Evolutionary conservation across 768 basidiomycete genomes (phyloP).

Genomic region (Hypsizygus marmoreus): DNA sequence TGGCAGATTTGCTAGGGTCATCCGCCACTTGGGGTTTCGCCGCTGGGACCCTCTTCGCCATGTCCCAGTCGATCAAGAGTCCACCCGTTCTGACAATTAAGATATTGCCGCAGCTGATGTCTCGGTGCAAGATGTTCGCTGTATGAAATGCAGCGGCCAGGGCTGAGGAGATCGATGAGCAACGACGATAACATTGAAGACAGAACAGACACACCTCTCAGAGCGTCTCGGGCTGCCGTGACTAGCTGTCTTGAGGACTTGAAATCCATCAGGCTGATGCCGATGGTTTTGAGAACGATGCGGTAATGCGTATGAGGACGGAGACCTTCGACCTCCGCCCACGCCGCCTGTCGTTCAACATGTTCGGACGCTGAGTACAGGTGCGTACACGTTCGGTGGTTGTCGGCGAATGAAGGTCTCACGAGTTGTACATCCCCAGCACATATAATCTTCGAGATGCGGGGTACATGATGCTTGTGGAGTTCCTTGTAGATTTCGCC

Average conservation of each 20-base stretch:
- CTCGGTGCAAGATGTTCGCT: conserved; percentile 12
- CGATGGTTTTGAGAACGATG: background rate
- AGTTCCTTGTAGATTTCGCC: background rate
- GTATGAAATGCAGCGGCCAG: background rate
- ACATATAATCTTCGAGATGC: background rate
- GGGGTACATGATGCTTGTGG: background rate
- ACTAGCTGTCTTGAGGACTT: background rate
- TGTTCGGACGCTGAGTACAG: no score
- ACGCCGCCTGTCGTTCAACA: no score
- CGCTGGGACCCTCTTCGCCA: no score
- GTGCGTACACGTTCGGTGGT: background rate
- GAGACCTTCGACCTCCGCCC: no score
- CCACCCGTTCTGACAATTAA: no score
- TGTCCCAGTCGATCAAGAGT: no score
- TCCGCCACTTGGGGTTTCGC: no score
- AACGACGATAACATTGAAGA: background rate
- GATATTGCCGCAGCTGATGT: conserved; percentile 10
- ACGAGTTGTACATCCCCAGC: background rate
- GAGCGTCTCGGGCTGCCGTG: background rate
- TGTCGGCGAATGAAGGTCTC: no score
- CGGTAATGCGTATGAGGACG: conserved; percentile 5
- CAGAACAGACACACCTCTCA: background rate
- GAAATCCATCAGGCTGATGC: background rate
- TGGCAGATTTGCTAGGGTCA: no score
- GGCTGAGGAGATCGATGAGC: background rate